These are phyloP conservation scores for Lactuca sativa DNA, from an alignment of 129 eudicot genomes.

Conservation along the genomic window DNA sequence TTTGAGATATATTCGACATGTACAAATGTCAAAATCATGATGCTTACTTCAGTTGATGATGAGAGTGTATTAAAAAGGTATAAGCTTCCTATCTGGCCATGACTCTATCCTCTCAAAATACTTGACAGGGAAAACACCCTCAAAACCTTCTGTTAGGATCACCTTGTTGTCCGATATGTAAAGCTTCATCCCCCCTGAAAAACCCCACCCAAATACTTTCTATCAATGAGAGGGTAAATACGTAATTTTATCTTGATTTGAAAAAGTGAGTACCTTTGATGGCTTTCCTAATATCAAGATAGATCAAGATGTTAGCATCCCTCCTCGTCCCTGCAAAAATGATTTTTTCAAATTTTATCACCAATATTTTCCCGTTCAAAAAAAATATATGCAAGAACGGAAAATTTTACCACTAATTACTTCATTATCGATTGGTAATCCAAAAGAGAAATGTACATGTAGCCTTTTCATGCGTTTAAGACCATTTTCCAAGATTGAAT, in stretches of 20 bases:
- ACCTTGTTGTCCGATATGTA: constrained; percentile 87
- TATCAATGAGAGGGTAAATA: neutral
- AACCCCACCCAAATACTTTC: neutral
- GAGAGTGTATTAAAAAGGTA: constrained; percentile 34
- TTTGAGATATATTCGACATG: neutral
- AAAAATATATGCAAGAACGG: neutral
- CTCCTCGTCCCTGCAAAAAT: constrained; percentile 77
- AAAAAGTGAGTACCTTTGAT: constrained; percentile 58
- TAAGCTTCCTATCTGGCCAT: constrained; percentile 68
- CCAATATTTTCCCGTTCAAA: neutral
- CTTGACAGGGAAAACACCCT: constrained; percentile 77
- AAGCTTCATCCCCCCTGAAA: constrained; percentile 85
- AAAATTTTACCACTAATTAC: constrained; percentile 75
- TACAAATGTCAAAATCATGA: neutral
- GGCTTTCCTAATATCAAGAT: constrained; percentile 84
- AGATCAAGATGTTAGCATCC: constrained; percentile 70
- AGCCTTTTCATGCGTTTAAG: constrained; percentile 90
- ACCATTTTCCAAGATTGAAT: constrained; percentile 67
- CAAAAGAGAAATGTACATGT: constrained; percentile 86
- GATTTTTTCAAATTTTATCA: constrained; percentile 6
- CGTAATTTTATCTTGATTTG: constrained; percentile 1
- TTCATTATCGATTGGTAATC: constrained; percentile 82
- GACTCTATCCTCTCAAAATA: constrained; percentile 78
- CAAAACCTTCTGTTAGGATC: constrained; percentile 85
- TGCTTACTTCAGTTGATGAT: neutral